Evolutionary conservation across 192 early-diverging fungal species (phyloP).

Genomic region (Coemansia sp.): DNA sequence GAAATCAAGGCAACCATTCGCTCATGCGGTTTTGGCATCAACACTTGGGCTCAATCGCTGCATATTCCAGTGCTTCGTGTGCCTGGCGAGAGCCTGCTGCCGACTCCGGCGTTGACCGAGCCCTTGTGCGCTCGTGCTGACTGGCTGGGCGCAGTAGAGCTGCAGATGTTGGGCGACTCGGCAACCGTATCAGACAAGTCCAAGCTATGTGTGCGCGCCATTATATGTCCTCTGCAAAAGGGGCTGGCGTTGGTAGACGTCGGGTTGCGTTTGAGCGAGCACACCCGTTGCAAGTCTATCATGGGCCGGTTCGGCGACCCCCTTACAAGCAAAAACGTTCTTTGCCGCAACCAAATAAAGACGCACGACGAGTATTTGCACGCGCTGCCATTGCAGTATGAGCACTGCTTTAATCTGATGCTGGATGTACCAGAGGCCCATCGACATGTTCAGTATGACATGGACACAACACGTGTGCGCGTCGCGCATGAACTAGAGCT

Average conservation of each 20-base stretch:
- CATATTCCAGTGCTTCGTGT: constrained; percentile 32
- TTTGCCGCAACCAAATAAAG: constrained; percentile 9
- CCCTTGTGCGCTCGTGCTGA: constrained; percentile 29
- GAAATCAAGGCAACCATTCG: constrained; percentile 33
- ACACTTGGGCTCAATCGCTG: constrained; percentile 31
- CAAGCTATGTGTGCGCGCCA: constrained; percentile 12
- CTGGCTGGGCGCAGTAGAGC: constrained; percentile 41
- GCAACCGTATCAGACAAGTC: constrained; percentile 22
- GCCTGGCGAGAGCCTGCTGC: constrained; percentile 15
- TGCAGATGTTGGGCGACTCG: constrained; percentile 24
- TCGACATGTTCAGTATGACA: constrained; percentile 26
- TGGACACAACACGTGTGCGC: constrained; percentile 17
- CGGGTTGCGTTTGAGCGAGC: constrained; percentile 27
- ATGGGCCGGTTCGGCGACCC: constrained; percentile 25
- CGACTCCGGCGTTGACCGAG: constrained; percentile 10
- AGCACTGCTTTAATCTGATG: constrained; percentile 21
- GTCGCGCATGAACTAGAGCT: constrained; percentile 41
- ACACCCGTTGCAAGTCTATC: constrained; percentile 9
- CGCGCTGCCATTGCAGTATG: constrained; percentile 14
- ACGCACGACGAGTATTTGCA: background rate
- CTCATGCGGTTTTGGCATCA: constrained; percentile 40
- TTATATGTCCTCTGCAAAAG: constrained; percentile 38
- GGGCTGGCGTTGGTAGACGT: constrained; percentile 24
- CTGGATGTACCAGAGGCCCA: constrained; percentile 25
- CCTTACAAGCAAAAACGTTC: background rate